Conservation (phyloP, 441 rosid genomes). For the Adansonia grandidieri region DNA sequence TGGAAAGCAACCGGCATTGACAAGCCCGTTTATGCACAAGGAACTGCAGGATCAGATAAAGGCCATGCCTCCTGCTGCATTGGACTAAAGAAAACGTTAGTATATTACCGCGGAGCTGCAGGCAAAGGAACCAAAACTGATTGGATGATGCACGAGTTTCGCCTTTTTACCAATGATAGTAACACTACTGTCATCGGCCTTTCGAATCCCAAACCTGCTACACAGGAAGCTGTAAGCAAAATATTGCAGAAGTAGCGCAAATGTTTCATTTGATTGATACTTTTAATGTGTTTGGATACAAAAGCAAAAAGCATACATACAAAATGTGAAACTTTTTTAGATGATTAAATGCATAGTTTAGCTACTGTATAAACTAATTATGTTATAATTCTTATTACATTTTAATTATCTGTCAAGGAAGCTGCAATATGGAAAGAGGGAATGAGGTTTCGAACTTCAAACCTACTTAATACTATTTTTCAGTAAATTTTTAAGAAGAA, state of each 20-base stretch:
- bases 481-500: too few species aligned
- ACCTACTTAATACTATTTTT: too few species aligned
- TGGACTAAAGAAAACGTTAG: constrained; percentile 89
- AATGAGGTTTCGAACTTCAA: too few species aligned
- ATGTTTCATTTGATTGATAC: not conserved
- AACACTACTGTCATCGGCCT: not conserved
- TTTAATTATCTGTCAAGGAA: too few species aligned
- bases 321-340: too few species aligned
- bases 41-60: constrained; percentile 30
- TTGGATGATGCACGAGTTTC: constrained; percentile 99
- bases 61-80: constrained; percentile 41
- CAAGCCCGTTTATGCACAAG: constrained; percentile 57
- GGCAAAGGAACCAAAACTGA: constrained; percentile 96
- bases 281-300: too few species aligned
- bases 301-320: too few species aligned
- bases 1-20: constrained; percentile 99
- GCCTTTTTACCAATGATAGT: constrained; percentile 56
- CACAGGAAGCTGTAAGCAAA: constrained; percentile 70
- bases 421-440: too few species aligned
- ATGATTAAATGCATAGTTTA: too few species aligned
- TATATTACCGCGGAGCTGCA: constrained; percentile 82
- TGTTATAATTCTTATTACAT: too few species aligned
- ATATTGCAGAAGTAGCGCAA: not conserved
- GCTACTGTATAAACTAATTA: too few species aligned
- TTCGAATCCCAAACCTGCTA: constrained; percentile 31